phyloP scores from a whole-genome alignment of 306 rosid genomes.

The Rosa persica region DNA sequence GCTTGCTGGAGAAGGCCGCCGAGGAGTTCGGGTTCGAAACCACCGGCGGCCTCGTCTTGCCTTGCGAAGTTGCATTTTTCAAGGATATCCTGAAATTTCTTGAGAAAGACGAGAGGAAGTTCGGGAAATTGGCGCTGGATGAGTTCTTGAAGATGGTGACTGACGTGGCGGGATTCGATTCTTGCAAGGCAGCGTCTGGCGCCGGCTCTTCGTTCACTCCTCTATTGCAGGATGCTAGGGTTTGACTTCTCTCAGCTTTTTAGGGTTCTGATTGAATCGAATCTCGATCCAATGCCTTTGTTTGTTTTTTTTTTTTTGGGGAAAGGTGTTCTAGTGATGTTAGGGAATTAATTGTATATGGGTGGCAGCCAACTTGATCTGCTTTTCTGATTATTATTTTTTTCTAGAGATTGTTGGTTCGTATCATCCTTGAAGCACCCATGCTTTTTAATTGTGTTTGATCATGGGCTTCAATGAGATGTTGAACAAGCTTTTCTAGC shows the following conservation, averaged over 20 bases:
- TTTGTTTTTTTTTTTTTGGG: neutral
- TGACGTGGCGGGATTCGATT: slow-evolving; percentile 22
- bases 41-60: slow-evolving; percentile 23
- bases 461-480: slow-evolving; percentile 20
- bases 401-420: slow-evolving; percentile 7
- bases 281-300: slow-evolving; percentile 1
- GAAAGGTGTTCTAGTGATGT: neutral
- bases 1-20: slow-evolving; percentile 35
- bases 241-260: slow-evolving; percentile 17
- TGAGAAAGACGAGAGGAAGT: neutral
- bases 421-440: slow-evolving; percentile 15
- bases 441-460: neutral
- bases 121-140: slow-evolving; percentile 7
- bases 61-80: slow-evolving; percentile 20
- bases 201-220: slow-evolving; percentile 20
- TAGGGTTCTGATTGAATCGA: neutral
- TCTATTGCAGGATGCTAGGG: slow-evolving; percentile 29
- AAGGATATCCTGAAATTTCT: slow-evolving; percentile 1
- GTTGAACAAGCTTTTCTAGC: neutral
- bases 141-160: slow-evolving; percentile 19
- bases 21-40: slow-evolving; percentile 45
- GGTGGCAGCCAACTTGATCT: slow-evolving; percentile 2
- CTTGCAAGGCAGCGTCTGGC: slow-evolving; percentile 27
- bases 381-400: neutral
- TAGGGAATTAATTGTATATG: slow-evolving; percentile 5